These are phyloP conservation scores for Reticulascus tulasneorum DNA, from an alignment of 2,329 filamentous ascomycete genomes.

Conservation along the genomic window DNA sequence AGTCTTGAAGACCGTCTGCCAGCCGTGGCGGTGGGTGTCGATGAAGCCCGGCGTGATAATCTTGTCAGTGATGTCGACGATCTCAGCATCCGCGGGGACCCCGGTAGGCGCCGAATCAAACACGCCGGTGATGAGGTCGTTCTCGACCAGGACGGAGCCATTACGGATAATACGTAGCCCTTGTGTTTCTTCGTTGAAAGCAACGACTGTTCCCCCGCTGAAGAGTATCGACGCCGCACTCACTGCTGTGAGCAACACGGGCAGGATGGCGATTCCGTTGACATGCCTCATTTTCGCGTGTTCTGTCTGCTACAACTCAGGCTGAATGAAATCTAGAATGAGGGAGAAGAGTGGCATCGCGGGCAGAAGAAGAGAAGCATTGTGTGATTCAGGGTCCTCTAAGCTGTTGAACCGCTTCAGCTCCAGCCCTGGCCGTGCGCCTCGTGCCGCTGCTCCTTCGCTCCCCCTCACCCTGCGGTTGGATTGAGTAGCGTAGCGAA, in stretches of 20 bases:
- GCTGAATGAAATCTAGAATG: no score
- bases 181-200: constrained; percentile 29
- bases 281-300: no score
- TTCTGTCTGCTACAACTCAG: no score
- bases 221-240: constrained; percentile 21
- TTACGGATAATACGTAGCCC: constrained; percentile 32
- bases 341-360: no score
- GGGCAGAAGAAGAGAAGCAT: no score
- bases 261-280: no score
- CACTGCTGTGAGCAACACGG: not conserved
- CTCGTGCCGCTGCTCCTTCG: no score
- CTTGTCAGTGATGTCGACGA: constrained; percentile 45
- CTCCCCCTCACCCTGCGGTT: no score
- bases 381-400: no score
- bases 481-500: no score
- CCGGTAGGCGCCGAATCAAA: constrained; percentile 8
- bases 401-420: no score
- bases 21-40: constrained; percentile 52
- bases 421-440: no score
- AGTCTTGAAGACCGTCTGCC: constrained; percentile 54
- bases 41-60: constrained; percentile 54
- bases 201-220: constrained; percentile 34
- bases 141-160: constrained; percentile 34
- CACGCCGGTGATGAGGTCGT: constrained; percentile 32
- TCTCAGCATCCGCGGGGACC: constrained; percentile 23